A percentile compares a stretch with the other conserved stretches of the same genome.
Conservation (phyloP, 2,329 filamentous ascomycete species). For the Lasiodiplodia sp. region DNA sequence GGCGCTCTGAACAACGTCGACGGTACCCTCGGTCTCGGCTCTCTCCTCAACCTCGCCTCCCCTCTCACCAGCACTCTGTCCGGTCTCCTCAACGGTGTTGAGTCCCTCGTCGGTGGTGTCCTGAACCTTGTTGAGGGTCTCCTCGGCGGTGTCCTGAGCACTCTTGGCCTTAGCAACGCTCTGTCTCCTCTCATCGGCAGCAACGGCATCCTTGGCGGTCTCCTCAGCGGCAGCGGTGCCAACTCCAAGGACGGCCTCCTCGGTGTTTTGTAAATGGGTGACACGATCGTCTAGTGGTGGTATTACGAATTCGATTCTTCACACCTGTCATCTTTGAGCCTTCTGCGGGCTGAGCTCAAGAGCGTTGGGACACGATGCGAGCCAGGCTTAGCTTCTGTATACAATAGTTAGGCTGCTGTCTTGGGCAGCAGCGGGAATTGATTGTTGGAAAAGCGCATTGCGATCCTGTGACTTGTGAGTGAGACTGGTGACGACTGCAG, state of each 20-base stretch:
- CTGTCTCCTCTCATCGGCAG: slow-evolving; percentile 6
- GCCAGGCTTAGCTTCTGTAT: slow-evolving; percentile 12
- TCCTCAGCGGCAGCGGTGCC: slow-evolving; percentile 2
- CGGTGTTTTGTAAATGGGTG: slow-evolving; percentile 12
- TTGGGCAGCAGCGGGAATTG: slow-evolving; percentile 12
- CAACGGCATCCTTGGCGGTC: slow-evolving; percentile 6
- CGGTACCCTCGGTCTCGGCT: slow-evolving; percentile 24
- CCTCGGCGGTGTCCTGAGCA: slow-evolving; percentile 18
- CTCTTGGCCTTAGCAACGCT: slow-evolving; percentile 19
- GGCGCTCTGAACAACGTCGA: slow-evolving; percentile 22
- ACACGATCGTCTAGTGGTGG: neutral
- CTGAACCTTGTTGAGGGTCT: slow-evolving; percentile 19
- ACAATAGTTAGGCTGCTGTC: slow-evolving; percentile 1
- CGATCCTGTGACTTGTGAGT: neutral
- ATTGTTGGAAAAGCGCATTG: slow-evolving; percentile 16
- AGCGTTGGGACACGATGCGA: slow-evolving; percentile 21
- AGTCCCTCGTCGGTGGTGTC: slow-evolving; percentile 16
- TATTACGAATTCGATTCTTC: slow-evolving; percentile 6
- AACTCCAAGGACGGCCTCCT: slow-evolving; percentile 8
- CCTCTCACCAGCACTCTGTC: slow-evolving; percentile 23
- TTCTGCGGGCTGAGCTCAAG: slow-evolving; percentile 15
- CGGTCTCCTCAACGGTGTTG: slow-evolving; percentile 16
- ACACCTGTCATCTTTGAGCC: neutral
- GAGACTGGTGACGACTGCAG: neutral
- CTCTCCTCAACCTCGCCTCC: slow-evolving; percentile 14